These are phyloP conservation scores for Hirsutella thompsonii DNA, from an alignment of 2,329 filamentous ascomycete species.

Conservation along the genomic window DNA sequence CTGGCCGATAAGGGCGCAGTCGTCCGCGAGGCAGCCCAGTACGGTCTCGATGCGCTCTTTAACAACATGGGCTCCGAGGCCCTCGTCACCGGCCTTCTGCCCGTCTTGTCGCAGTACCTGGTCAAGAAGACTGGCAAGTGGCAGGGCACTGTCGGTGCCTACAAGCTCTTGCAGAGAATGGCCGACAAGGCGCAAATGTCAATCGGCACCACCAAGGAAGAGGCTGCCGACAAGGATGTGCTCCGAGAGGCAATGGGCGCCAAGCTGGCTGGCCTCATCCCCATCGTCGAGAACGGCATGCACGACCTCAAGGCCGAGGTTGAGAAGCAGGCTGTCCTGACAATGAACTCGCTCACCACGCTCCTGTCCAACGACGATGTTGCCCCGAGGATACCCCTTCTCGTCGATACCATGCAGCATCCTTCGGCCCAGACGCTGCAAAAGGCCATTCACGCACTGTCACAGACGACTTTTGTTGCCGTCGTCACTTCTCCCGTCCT, in stretches of 20 bases:
- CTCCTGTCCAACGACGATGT: conserved; percentile 96
- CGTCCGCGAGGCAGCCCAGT: conserved; percentile 84
- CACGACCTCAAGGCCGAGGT: conserved; percentile 89
- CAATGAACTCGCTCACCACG: conserved; percentile 82
- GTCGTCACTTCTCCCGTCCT: conserved; percentile 92
- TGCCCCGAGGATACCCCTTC: conserved; percentile 75
- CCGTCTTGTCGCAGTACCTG: conserved; percentile 63
- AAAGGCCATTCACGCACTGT: conserved; percentile 93
- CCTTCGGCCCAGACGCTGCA: conserved; percentile 79
- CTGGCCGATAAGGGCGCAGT: conserved; percentile 82
- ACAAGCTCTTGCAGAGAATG: conserved; percentile 79
- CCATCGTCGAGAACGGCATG: conserved; percentile 85
- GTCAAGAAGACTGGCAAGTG: conserved; percentile 82
- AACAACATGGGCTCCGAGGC: conserved; percentile 67
- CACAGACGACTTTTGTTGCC: conserved; percentile 96
- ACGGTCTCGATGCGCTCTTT: conserved; percentile 85
- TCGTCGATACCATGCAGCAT: conserved; percentile 91
- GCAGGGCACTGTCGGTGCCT: conserved; percentile 87
- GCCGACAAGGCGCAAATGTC: conserved; percentile 87
- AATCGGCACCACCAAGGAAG: conserved; percentile 64
- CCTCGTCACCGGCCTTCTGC: conserved; percentile 70
- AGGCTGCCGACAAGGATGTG: conserved; percentile 78
- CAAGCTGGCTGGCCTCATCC: conserved; percentile 76
- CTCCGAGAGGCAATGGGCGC: conserved; percentile 84
- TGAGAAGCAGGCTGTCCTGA: conserved; percentile 77